Conservation (phyloP, 371 early-diverging fungal genomes). For the Mortierella sp. region DNA sequence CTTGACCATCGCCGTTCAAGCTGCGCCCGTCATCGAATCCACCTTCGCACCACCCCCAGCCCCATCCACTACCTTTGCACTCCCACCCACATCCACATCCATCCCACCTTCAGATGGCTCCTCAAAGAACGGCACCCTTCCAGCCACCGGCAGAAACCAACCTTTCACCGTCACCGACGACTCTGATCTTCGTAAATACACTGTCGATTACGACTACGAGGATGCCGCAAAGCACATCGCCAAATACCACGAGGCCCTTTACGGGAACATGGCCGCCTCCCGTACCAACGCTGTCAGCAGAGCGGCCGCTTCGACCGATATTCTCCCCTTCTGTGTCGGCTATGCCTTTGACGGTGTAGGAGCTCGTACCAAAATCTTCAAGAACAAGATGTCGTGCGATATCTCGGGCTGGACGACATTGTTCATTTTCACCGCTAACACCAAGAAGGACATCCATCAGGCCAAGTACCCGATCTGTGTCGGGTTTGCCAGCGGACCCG, state of each 20-base stretch:
- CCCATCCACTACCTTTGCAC: not conserved
- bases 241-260: not conserved
- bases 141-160: not conserved
- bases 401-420: not conserved
- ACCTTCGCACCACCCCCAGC: not conserved
- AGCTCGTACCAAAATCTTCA: not conserved
- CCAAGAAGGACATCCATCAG: not conserved
- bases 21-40: not conserved
- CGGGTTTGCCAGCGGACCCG: not conserved
- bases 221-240: not conserved
- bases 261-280: not conserved
- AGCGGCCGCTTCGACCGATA: not conserved
- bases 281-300: not conserved
- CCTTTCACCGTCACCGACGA: not conserved
- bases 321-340: conserved; percentile 1
- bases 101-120: not conserved
- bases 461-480: not conserved
- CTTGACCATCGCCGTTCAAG: not conserved
- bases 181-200: not conserved
- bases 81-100: not conserved
- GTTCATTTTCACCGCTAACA: not conserved
- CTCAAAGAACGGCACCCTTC: not conserved
- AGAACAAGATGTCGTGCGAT: not conserved
- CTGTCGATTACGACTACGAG: not conserved
- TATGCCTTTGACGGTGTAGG: not conserved